Evolutionary conservation across 1,139 yeast species (phyloP).

Genomic region (Saccharomyces hybrid): DNA sequence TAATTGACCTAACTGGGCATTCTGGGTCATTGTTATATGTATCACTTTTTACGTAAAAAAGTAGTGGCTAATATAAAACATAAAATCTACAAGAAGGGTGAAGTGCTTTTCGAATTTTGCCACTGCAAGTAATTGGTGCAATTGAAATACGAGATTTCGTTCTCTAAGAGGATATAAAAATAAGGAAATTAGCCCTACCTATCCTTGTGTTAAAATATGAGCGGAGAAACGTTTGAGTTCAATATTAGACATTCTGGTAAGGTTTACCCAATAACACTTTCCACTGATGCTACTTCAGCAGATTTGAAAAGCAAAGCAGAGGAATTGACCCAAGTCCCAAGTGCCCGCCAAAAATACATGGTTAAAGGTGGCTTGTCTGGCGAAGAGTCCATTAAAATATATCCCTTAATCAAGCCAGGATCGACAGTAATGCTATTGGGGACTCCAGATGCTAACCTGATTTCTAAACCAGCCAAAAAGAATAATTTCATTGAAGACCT

Average conservation of each 20-base stretch:
- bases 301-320: slow-evolving; percentile 65
- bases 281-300: slow-evolving; percentile 50
- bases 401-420: slow-evolving; percentile 43
- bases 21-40: neutral
- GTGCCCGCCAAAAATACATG: slow-evolving; percentile 80
- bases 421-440: slow-evolving; percentile 86
- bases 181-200: neutral
- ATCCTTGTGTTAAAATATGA: neutral
- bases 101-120: neutral
- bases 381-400: slow-evolving; percentile 40
- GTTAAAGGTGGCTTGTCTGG: slow-evolving; percentile 81
- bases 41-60: neutral
- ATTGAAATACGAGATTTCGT: neutral
- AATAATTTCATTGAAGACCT: slow-evolving; percentile 65
- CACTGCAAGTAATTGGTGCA: neutral
- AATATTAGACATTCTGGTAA: slow-evolving; percentile 80
- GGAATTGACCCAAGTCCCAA: slow-evolving; percentile 71
- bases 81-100: neutral
- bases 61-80: neutral
- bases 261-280: slow-evolving; percentile 59
- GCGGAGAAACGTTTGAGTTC: slow-evolving; percentile 12
- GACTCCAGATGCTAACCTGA: slow-evolving; percentile 66
- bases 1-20: neutral
- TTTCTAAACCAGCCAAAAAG: slow-evolving; percentile 49
- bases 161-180: neutral